These are phyloP conservation scores for Elsinoe fawcettii DNA, from an alignment of 2,329 filamentous ascomycete species.

Conservation along the genomic window DNA sequence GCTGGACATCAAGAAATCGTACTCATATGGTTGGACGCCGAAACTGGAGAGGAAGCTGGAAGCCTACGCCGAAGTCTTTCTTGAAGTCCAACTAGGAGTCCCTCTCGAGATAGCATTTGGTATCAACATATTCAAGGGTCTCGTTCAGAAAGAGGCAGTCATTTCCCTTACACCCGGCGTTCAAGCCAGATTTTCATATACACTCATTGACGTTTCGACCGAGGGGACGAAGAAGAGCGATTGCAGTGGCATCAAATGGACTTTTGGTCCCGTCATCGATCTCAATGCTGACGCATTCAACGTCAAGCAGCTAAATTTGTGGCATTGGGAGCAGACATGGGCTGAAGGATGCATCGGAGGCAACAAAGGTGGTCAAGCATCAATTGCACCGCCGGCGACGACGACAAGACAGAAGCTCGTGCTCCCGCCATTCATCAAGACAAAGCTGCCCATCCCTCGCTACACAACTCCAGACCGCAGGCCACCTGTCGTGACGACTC, in stretches of 20 bases:
- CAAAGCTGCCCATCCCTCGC: background rate
- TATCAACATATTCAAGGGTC: slow-evolving; percentile 17
- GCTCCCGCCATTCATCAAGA: background rate
- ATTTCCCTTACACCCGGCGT: background rate
- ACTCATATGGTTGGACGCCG: slow-evolving; percentile 16
- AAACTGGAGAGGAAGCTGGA: slow-evolving; percentile 18
- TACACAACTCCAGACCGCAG: background rate
- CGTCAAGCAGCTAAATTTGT: background rate
- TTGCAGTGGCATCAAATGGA: background rate
- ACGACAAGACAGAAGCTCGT: background rate
- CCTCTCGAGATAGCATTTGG: slow-evolving; percentile 15
- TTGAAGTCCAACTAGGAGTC: slow-evolving; percentile 9
- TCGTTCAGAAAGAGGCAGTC: background rate
- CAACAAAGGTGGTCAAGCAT: background rate
- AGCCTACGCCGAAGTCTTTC: slow-evolving; percentile 15
- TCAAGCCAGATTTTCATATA: background rate
- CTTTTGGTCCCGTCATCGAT: background rate
- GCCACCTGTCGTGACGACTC: background rate
- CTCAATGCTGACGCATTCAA: background rate
- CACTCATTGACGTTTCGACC: background rate
- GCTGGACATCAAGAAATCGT: slow-evolving; percentile 8
- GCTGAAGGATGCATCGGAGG: background rate
- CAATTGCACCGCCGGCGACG: background rate
- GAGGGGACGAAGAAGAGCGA: background rate
- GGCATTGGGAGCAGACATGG: background rate